Base-by-base conservation (phyloP, 495 filamentous ascomycete genomes). In the Penicillium soppii region DNA sequence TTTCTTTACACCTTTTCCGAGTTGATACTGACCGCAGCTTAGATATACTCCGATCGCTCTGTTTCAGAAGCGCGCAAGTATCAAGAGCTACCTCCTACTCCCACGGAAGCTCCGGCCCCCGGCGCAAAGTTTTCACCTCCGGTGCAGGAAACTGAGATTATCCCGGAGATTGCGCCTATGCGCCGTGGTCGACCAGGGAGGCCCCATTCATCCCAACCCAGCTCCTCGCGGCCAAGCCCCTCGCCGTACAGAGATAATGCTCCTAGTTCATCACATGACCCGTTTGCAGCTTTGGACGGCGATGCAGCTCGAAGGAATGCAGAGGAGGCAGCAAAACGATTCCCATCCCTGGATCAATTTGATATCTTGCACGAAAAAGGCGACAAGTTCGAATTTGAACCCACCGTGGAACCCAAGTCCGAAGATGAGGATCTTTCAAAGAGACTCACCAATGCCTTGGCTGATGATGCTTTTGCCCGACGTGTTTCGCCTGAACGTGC, bases 81-180 rank as follows among this genome's bases (percentile, higher is more conserved):
- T 50, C 81, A 88, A 58, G 74, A 82, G 54, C 60, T 88, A 4
- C 85, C 85, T 13, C 69, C 77, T 5, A 71, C 80, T 22, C 75
- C 78, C 4, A 59, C 73, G 50, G 57, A 81, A 57, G 58, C 85
- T 12, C 83, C 86, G 5, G 79, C 82, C 12, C 76, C 87, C 7
- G 90, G 90, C 1, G 83, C 90, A 16, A 81, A 82, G 16, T 86
- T 87, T 51, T 84, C 87, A 30, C 75, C 82, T 42, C 77, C 84
- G 12, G 63, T 79, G 30, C 82, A 87, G 54, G 79, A 87, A 57
- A 82, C 85, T 29, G 81, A 86, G 51, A 70, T 79, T 7, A 84
- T 97, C 51, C 95, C 95, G 5, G 92, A 97, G 50, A 90, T 98
- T 54, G 86, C 86, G 49, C 94, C 94, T 6, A 97, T 97, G 94